A percentile compares a stretch with the other conserved stretches of the same genome.
Conservation (phyloP, 495 filamentous ascomycete genomes). For the Podospora pseudopauciseta region DNA sequence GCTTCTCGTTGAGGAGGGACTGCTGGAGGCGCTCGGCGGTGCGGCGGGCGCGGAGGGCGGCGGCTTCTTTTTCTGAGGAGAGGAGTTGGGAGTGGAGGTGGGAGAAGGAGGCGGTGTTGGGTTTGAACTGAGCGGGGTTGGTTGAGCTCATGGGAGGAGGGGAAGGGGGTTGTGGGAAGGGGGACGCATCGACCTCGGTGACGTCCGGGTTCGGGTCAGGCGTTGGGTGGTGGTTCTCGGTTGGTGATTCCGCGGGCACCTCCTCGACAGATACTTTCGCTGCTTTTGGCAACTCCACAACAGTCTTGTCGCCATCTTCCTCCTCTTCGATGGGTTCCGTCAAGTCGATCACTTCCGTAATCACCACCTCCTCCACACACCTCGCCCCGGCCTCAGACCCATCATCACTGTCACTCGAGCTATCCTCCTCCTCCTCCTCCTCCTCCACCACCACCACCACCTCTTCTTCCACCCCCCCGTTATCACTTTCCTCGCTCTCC, state of each 20-base stretch:
- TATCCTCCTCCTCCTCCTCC: constrained; percentile 13
- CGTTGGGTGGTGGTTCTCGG: not conserved
- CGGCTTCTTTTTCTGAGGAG: not conserved
- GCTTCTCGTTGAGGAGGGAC: not conserved
- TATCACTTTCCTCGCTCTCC: too few species aligned
- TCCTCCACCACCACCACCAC: too few species aligned
- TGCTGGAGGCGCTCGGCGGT: not conserved
- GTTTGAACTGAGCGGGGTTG: not conserved
- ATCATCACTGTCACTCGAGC: constrained; percentile 12
- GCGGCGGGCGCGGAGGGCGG: constrained; percentile 1
- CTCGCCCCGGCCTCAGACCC: constrained; percentile 14
- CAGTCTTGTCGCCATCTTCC: not conserved
- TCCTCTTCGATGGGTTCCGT: not conserved
- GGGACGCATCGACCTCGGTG: not conserved
- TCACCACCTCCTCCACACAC: not conserved
- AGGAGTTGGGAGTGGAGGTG: not conserved
- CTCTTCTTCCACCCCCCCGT: too few species aligned
- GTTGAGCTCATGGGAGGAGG: not conserved
- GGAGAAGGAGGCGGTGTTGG: not conserved
- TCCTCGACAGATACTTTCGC: not conserved
- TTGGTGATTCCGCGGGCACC: not conserved
- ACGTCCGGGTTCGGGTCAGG: not conserved
- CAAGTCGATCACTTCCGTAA: not conserved
- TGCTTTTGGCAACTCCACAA: not conserved
- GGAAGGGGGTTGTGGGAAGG: not conserved